Evolutionary conservation across 1,284 basidiomycete species (phyloP), one percentile per base, ranked within the genome.

Genomic region (Tilletia setariae): DNA sequence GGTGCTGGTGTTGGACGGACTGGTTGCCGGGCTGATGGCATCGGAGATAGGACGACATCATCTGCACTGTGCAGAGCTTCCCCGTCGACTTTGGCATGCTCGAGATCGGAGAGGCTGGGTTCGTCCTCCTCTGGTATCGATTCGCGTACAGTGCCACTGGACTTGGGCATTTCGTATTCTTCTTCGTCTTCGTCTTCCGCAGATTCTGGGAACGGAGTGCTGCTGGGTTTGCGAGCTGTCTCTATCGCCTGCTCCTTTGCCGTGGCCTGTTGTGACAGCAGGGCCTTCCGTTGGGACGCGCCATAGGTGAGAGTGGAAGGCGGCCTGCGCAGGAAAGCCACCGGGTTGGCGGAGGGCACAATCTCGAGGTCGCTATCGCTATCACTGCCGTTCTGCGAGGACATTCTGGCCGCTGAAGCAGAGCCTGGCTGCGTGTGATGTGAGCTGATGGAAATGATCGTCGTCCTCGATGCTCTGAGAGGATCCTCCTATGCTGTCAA

Each of bases 141-240:
- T 30, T 61, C 56, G 30, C 56, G 56, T 11, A 61, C 56, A 40
- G 56, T 61, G 56, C 56, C 56, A 21, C 56, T 61, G 25, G 56
- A 61, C 30, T 30, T 30, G 1, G 56, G 56, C 9, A 32, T 19
- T 16, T 32, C 56, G 16, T 32, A 32, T 1, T 32, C 28, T 4
- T 61, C 56, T 19, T 61, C 56, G 13, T 61, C 56, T 15, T 40
- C 32, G 13, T 61, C 56, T 11, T 16, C 30, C 35, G 11, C 35
- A 40, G 35, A 4, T 11, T 40, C 35, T 4, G 35, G 35, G 35
- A 40, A 40, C 4, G 35, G 35, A 40, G 35, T 40, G 11, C 35
- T 40, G 35, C 35, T 40, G 35, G 46, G 46, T 16, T 19, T 49
- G 19, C 7, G 19, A 16, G 16, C 19, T 19, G 46, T 7, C 19